phyloP scores from a whole-genome alignment of 768 basidiomycete species.

The Russula olivacea region DNA sequence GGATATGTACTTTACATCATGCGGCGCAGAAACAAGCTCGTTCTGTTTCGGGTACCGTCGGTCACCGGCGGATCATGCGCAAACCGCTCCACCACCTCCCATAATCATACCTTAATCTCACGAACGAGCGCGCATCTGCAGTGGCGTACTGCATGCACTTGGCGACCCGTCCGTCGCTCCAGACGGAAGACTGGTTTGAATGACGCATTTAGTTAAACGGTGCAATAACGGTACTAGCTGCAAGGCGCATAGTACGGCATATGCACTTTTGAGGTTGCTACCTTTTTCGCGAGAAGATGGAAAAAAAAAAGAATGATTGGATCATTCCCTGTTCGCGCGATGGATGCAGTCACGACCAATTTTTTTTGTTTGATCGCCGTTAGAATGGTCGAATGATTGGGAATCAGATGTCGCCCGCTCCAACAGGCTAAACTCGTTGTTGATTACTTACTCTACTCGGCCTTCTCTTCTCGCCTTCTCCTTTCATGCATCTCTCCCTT shows the following conservation, averaged over 20 bases:
- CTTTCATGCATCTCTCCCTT: background rate
- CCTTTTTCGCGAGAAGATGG: too few species aligned
- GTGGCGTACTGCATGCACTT: background rate
- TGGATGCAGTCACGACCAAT: background rate
- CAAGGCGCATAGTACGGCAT: too few species aligned
- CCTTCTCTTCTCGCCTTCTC: background rate
- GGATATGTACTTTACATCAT: background rate
- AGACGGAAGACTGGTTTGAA: background rate
- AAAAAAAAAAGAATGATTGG: conserved; percentile 4
- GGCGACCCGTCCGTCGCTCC: background rate
- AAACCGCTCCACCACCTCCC: background rate
- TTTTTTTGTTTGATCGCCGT: conserved; percentile 20
- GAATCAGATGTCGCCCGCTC: conserved; percentile 12
- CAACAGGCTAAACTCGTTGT: background rate
- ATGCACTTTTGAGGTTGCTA: too few species aligned
- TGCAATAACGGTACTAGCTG: background rate
- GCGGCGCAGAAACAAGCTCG: background rate
- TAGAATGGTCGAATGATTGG: conserved; percentile 23
- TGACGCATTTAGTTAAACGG: background rate
- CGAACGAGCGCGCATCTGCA: background rate
- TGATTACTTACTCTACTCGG: background rate
- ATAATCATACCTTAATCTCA: background rate
- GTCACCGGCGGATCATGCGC: background rate
- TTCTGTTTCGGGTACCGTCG: background rate
- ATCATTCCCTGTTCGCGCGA: conserved; percentile 6